Evolutionary conservation across 495 filamentous ascomycete species (phyloP), one percentile per base, ranked within the genome.

Genomic region (Aspergillus asperescens): DNA sequence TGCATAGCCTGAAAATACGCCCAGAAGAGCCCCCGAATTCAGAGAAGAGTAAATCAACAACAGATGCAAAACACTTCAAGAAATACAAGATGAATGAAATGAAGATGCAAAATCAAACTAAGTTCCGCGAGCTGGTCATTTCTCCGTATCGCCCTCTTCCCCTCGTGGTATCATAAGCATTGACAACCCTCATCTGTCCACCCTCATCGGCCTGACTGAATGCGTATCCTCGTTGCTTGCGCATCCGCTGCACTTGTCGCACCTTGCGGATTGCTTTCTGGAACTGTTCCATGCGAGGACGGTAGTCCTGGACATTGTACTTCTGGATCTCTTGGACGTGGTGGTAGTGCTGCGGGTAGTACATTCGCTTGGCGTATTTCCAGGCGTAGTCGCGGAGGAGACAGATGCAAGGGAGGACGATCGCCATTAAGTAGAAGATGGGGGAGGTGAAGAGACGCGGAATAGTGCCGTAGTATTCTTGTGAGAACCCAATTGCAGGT

Each of bases 241-340:
- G 90, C 93, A 97, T 99, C 54, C 93, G 86, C 73, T 97, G 94
- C 35, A 97, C 94, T 73, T 99, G 93, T 37, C 93, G 84, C 42
- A 97, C 93, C 71, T 99, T 99, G 58, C 93, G 84, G 63, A 99
- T 96, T 22, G 93, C 93, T 70, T 99, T 99, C 71, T 99, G 93
- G 81, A 99, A 99, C 71, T 99, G 93, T 68, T 99, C 93, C 93
- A 99, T 99, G 80, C 92, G 77, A 35, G 93, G 93, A 55, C 94
- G 80, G 67, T 99, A 99, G 73, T 99, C 94, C 70, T 97, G 94
- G 48, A 99, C 94, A 62, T 99, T 99, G 74, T 95, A 99, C 70
- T 99, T 99, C 69, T 99, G 94, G 57, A 99, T 99, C 72, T 99
- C 94, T 72, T 99, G 94, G 38, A 99, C 89, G 68, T 99, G 94